Evolutionary conservation across 1,139 yeast species (phyloP).

Genomic region (Geotrichum candidum): DNA sequence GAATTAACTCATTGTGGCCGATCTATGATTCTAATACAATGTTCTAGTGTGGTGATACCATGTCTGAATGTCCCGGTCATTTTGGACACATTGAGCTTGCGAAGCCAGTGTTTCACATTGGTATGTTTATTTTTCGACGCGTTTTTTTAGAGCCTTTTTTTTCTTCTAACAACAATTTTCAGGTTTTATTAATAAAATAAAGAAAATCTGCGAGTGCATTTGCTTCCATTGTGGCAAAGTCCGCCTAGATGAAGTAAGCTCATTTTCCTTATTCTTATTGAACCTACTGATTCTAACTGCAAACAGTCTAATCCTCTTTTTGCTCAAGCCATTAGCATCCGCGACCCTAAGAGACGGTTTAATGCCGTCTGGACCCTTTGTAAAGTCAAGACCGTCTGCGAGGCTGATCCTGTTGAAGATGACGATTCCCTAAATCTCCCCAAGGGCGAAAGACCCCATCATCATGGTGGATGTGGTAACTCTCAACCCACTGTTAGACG

Average conservation of each 20-base stretch:
- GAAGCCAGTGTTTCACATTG: conserved; percentile 96
- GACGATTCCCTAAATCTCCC: conserved; percentile 35
- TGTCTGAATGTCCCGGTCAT: conserved; percentile 99
- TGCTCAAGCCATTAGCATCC: conserved; percentile 82
- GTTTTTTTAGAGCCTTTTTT: not conserved
- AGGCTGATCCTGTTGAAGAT: conserved; percentile 75
- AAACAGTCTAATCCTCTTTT: conserved; percentile 54
- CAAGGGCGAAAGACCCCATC: conserved; percentile 36
- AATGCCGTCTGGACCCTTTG: conserved; percentile 94
- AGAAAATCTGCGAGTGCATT: conserved; percentile 91
- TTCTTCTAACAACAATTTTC: conserved; percentile 68
- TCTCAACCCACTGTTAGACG: conserved; percentile 92
- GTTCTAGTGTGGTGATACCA: conserved; percentile 81
- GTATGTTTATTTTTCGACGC: conserved; percentile 30
- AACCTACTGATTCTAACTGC: not conserved
- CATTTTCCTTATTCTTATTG: conserved; percentile 5
- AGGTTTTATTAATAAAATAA: conserved; percentile 77
- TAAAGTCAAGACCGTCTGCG: conserved; percentile 92
- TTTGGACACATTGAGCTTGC: conserved; percentile 98
- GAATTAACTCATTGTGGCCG: conserved; percentile 1
- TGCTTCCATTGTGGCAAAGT: conserved; percentile 98
- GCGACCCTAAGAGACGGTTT: conserved; percentile 92
- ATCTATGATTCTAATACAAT: not conserved
- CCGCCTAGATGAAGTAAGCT: conserved; percentile 65
- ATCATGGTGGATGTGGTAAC: conserved; percentile 98